Conservation (phyloP, 306 rosid genomes). For the Begonia peltatifolia region DNA sequence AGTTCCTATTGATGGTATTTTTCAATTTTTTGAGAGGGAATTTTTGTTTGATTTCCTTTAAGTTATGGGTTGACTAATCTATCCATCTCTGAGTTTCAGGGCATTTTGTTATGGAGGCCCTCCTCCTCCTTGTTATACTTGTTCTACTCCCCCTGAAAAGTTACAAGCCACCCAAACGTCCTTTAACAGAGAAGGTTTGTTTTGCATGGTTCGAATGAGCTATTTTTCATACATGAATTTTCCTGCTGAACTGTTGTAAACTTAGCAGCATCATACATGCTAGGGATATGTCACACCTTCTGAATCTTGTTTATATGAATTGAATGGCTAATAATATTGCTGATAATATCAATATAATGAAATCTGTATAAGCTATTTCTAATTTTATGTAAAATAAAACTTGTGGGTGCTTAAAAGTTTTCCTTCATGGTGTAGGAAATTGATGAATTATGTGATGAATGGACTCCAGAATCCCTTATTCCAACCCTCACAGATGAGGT, state of each 20-base stretch:
- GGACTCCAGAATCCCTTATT: constrained; percentile 94
- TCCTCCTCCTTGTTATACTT: constrained; percentile 70
- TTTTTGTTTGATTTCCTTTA: background rate
- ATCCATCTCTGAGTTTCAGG: constrained; percentile 34
- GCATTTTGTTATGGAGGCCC: constrained; percentile 69
- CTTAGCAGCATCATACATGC: too few relatives aligned
- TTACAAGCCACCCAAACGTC: constrained; percentile 95
- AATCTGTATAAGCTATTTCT: too few relatives aligned
- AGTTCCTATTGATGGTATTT: constrained; percentile 65
- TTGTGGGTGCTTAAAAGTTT: constrained; percentile 2
- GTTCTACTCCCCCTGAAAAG: constrained; percentile 88
- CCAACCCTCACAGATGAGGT: constrained; percentile 58
- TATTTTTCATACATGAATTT: too few relatives aligned
- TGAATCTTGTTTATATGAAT: too few relatives aligned
- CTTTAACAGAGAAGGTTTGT: constrained; percentile 64
- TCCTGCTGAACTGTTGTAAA: too few relatives aligned
- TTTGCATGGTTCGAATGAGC: too few relatives aligned
- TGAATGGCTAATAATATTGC: too few relatives aligned
- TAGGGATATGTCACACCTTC: too few relatives aligned
- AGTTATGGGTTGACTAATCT: too few relatives aligned
- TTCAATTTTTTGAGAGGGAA: constrained; percentile 1
- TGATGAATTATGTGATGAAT: constrained; percentile 84
- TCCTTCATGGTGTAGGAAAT: constrained; percentile 45
- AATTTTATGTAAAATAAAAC: too few relatives aligned
- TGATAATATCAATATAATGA: too few relatives aligned